Evolutionary conservation across 169 alveolate species (phyloP).

Genomic region (Plasmodium billcollinsi): DNA sequence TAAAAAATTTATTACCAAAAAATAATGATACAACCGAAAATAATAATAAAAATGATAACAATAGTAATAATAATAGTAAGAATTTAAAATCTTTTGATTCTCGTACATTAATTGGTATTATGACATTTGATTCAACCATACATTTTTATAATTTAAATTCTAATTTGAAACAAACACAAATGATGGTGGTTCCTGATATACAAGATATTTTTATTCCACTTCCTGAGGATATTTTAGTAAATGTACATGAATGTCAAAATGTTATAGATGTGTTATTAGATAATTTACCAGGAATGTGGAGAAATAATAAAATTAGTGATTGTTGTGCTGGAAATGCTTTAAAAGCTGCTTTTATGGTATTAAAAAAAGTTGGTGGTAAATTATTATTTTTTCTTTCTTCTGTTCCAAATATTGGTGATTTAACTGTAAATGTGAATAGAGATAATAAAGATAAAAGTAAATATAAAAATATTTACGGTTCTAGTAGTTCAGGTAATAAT

Average conservation of each 20-base stretch:
- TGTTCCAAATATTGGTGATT: constrained; percentile 89
- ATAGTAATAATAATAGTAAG: constrained; percentile 27
- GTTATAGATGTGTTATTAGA: constrained; percentile 82
- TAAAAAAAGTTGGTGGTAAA: constrained; percentile 96
- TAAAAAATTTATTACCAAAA: constrained; percentile 84
- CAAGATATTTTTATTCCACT: constrained; percentile 95
- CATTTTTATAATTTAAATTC: constrained; percentile 94
- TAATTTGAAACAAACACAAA: constrained; percentile 90
- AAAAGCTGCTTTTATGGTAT: constrained; percentile 92
- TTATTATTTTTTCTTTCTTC: constrained; percentile 89
- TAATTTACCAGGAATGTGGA: constrained; percentile 90
- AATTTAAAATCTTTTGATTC: constrained; percentile 79
- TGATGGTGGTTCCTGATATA: constrained; percentile 93
- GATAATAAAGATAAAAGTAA: constrained; percentile 79
- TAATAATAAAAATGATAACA: too few species aligned
- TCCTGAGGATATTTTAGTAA: constrained; percentile 93
- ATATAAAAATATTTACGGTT: constrained; percentile 61
- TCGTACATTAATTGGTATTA: constrained; percentile 94
- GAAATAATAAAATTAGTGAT: constrained; percentile 87
- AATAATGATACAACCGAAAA: background rate
- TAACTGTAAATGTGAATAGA: constrained; percentile 84
- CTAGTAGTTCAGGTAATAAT: constrained; percentile 69
- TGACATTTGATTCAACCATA: constrained; percentile 95
- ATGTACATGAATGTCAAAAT: constrained; percentile 88
- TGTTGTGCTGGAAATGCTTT: constrained; percentile 92